phyloP scores from a whole-genome alignment of 2,329 filamentous ascomycete species.

The Trichoderma asperellum region DNA sequence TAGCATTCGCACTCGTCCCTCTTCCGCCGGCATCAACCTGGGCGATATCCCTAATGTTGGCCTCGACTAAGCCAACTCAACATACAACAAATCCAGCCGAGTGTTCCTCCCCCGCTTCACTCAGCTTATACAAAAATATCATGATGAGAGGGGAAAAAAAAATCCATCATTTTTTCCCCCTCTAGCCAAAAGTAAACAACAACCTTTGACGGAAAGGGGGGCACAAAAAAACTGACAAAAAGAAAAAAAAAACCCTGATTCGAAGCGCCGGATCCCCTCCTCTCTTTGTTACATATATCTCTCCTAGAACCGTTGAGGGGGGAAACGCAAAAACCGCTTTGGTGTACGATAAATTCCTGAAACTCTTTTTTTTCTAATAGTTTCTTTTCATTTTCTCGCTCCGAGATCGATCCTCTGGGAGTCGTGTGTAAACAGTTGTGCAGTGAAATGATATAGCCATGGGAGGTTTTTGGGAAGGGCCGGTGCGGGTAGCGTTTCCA shows the following conservation, averaged over 20 bases:
- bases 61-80: conserved; percentile 52
- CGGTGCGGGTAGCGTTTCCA: conserved; percentile 40
- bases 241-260: conserved; percentile 15
- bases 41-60: conserved; percentile 56
- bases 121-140: conserved; percentile 12
- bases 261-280: conserved; percentile 22
- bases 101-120: conserved; percentile 23
- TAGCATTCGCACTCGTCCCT: conserved; percentile 56
- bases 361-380: conserved; percentile 2
- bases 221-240: conserved; percentile 21
- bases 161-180: not conserved
- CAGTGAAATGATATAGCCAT: conserved; percentile 39
- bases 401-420: conserved; percentile 35
- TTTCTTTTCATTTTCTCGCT: conserved; percentile 39
- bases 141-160: conserved; percentile 2
- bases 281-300: not conserved
- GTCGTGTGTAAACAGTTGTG: conserved; percentile 49
- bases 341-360: conserved; percentile 47
- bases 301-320: conserved; percentile 4
- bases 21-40: conserved; percentile 47
- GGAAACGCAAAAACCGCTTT: conserved; percentile 10
- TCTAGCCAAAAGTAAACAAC: not conserved
- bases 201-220: not conserved
- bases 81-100: not conserved
- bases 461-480: conserved; percentile 40